A percentile compares a stretch with the other conserved stretches of the same genome.
phyloP scores from a whole-genome alignment of 495 filamentous ascomycete genomes.

The Saxophila tyrrhenica region DNA sequence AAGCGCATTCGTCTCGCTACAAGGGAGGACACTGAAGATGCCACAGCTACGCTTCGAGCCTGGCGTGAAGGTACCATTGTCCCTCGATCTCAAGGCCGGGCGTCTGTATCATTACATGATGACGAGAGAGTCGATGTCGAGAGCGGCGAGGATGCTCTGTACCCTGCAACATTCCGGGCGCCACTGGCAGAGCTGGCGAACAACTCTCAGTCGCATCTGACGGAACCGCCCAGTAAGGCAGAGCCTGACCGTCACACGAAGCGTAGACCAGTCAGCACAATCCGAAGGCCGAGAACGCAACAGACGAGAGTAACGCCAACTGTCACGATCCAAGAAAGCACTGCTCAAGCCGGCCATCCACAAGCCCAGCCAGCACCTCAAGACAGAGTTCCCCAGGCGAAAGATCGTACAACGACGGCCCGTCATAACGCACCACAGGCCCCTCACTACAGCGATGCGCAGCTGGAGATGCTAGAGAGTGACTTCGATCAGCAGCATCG shows the following conservation, averaged over 20 bases:
- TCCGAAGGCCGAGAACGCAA: background rate
- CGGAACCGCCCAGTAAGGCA: background rate
- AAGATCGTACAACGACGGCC: background rate
- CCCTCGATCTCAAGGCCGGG: constrained; percentile 29
- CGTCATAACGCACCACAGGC: background rate
- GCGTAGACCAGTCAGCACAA: background rate
- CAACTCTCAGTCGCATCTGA: constrained; percentile 7
- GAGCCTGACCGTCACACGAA: too few relatives aligned
- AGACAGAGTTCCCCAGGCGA: too few relatives aligned
- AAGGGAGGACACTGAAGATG: constrained; percentile 62
- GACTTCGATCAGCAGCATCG: constrained; percentile 20
- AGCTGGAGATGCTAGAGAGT: constrained; percentile 27
- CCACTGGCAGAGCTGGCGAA: constrained; percentile 7
- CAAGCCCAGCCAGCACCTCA: background rate
- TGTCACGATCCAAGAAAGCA: background rate
- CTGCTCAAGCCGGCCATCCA: background rate
- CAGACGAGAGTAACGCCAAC: background rate
- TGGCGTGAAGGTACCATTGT: constrained; percentile 67
- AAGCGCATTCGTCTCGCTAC: constrained; percentile 68
- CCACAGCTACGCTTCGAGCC: constrained; percentile 49
- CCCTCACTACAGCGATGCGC: constrained; percentile 11
- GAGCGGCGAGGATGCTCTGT: background rate
- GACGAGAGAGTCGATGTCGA: background rate
- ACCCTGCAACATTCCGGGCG: constrained; percentile 23
- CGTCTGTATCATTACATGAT: constrained; percentile 12